Percentiles rank a stretch among this genome's conserved stretches.
phyloP scores from a whole-genome alignment of 495 filamentous ascomycete genomes.

The Viridothelium virens region DNA sequence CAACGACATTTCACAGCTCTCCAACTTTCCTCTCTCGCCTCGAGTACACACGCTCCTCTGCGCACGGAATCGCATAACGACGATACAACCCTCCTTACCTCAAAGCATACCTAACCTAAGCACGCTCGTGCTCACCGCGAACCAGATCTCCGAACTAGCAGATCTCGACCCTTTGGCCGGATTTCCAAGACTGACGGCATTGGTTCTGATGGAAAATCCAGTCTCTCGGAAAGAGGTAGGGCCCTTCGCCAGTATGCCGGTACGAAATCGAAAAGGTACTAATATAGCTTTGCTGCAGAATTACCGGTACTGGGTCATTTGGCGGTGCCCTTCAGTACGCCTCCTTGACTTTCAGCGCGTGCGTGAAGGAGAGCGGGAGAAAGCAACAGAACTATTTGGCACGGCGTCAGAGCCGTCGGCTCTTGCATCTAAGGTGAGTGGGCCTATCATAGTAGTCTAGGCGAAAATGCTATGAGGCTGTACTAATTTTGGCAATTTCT shows the following conservation, averaged over 20 bases:
- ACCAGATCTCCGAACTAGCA: slow-evolving; percentile 42
- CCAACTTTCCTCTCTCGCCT: slow-evolving; percentile 90
- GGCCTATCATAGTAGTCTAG: not conserved
- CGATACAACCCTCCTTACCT: slow-evolving; percentile 67
- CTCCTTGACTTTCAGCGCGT: slow-evolving; percentile 94
- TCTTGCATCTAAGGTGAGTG: slow-evolving; percentile 53
- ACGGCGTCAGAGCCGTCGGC: slow-evolving; percentile 64
- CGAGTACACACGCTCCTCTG: slow-evolving; percentile 79
- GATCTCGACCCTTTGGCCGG: slow-evolving; percentile 78
- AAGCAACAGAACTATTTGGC: slow-evolving; percentile 75
- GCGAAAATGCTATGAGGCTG: not conserved
- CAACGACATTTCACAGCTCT: slow-evolving; percentile 83
- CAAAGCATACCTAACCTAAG: slow-evolving; percentile 67
- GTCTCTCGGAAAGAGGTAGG: slow-evolving; percentile 85
- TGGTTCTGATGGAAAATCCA: slow-evolving; percentile 79
- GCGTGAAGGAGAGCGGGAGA: slow-evolving; percentile 69
- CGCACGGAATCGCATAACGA: slow-evolving; percentile 76
- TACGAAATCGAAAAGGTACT: slow-evolving; percentile 13
- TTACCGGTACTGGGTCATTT: slow-evolving; percentile 88
- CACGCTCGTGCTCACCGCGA: slow-evolving; percentile 63
- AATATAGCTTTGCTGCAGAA: slow-evolving; percentile 47
- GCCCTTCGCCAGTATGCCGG: slow-evolving; percentile 15
- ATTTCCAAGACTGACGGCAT: slow-evolving; percentile 63
- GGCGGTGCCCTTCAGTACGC: slow-evolving; percentile 71
- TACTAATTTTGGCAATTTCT: not conserved